Evolutionary conservation across 78 protist species (phyloP), one percentile per base, ranked within the genome.

Genomic region (Dictyostelium citrinum): DNA sequence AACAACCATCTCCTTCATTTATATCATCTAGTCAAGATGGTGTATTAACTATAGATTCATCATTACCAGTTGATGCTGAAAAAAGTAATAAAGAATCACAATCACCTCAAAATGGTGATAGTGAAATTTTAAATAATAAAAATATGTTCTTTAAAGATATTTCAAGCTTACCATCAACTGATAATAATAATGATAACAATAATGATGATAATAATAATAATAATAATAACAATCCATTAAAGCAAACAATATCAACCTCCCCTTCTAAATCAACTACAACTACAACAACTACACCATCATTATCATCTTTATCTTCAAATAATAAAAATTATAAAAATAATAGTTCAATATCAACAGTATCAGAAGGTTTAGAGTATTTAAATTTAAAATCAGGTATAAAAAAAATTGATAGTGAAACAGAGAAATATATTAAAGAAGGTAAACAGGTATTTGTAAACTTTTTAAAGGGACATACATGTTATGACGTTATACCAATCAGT

Each of bases 401-500:
- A 29, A 10, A 24, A 29, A 46, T 78, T 12, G 31, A 55, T 31
- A 29, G 27, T 49, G 68, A 49, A 77, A 55, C 43, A 9, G 79
- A 86, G 24, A 80, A 75, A 8, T 58, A 49, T 27, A 75, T 86
- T 24, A 29, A 64, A 16, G 81, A 76, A 12, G 92, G 92, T 27
- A 86, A 76, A 64, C 22, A 58, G 76, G 49, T 86, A 58, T 86
- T 91, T 55, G 83, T 78, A 35, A 75, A 91, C 31, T 80, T 91
- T 78, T 68, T 91, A 60, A 91, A 82, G 22, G 43, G 46, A 37
- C 90, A 84, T 51, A 71, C 90, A 22, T 91, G 95, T n/a, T 91
- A 91, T 37, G 95, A 84, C 71, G 90, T 91, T 55, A 91, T 91
- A 49, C 95, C 95, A 14, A 84, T 83, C 64, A 82, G 90, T 51